phyloP scores from a whole-genome alignment of 1,139 yeast species.

The Geotrichum phurueaensis region DNA sequence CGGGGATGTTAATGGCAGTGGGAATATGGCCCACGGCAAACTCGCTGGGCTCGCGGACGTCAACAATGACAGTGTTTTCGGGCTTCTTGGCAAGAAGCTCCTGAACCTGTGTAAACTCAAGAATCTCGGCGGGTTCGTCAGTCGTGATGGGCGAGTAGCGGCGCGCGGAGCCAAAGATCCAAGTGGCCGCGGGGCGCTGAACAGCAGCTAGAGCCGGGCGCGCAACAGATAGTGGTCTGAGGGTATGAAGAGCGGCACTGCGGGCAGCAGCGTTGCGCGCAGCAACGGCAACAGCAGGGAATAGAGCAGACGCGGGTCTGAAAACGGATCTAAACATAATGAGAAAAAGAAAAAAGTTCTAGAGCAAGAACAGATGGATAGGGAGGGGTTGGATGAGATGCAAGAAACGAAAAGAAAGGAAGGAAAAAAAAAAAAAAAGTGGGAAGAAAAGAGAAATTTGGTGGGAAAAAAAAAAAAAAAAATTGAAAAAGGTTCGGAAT shows the following conservation, averaged over 20 bases:
- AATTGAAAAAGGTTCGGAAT: no score
- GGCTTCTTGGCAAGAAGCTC: slow-evolving; percentile 35
- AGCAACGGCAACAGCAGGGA: background rate
- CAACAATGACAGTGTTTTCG: slow-evolving; percentile 56
- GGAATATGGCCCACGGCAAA: slow-evolving; percentile 69
- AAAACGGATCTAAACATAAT: background rate
- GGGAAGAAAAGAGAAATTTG: no score
- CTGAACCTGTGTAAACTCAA: slow-evolving; percentile 54
- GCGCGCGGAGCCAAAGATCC: slow-evolving; percentile 10
- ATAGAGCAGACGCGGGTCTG: background rate
- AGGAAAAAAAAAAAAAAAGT: no score
- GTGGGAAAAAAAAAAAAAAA: no score
- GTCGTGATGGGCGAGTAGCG: slow-evolving; percentile 30
- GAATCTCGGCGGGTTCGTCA: slow-evolving; percentile 45
- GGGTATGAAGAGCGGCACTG: background rate
- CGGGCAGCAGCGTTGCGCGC: background rate
- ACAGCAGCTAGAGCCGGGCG: background rate
- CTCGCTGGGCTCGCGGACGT: slow-evolving; percentile 90
- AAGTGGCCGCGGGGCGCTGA: background rate
- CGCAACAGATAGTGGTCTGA: background rate
- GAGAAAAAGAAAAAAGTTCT: background rate
- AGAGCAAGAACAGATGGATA: no score
- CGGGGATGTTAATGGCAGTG: slow-evolving; percentile 78
- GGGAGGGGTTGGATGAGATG: no score
- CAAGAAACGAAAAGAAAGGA: no score